phyloP scores from a whole-genome alignment of 371 early-diverging fungal genomes.

The Dipsacomyces acuminosporus region DNA sequence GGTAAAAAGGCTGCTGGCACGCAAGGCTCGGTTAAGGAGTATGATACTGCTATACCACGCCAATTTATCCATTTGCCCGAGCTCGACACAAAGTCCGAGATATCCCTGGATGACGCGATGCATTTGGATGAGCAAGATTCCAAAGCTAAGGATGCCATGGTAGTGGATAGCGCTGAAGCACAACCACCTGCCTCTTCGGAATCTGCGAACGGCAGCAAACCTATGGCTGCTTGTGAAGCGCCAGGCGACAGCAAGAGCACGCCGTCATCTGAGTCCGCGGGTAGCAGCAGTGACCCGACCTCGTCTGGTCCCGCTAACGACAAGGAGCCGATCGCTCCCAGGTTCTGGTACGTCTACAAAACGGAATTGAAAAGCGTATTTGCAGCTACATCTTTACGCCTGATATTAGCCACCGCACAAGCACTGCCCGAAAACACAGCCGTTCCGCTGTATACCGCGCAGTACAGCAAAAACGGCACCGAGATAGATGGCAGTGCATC shows the following conservation, averaged over 20 bases:
- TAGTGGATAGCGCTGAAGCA: background rate
- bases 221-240: too few relatives aligned
- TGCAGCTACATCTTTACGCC: background rate
- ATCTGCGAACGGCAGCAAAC: too few relatives aligned
- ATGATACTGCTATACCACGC: slow-evolving; percentile 9
- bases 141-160: background rate
- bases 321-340: too few relatives aligned
- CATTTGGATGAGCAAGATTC: background rate
- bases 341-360: slow-evolving; percentile 20
- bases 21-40: slow-evolving; percentile 13
- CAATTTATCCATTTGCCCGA: slow-evolving; percentile 6
- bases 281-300: background rate
- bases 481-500: slow-evolving; percentile 9
- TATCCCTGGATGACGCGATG: too few relatives aligned
- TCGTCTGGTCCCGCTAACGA: too few relatives aligned
- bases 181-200: too few relatives aligned
- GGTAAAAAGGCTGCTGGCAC: slow-evolving; percentile 9
- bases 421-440: slow-evolving; percentile 14
- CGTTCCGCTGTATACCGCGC: slow-evolving; percentile 26
- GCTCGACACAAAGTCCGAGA: background rate
- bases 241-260: too few relatives aligned
- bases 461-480: slow-evolving; percentile 6
- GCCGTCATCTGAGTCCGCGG: too few relatives aligned
- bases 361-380: slow-evolving; percentile 14
- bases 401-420: slow-evolving; percentile 10